Base-by-base conservation (phyloP, 768 basidiomycete species). In the Guyanaporus albipodus region DNA sequence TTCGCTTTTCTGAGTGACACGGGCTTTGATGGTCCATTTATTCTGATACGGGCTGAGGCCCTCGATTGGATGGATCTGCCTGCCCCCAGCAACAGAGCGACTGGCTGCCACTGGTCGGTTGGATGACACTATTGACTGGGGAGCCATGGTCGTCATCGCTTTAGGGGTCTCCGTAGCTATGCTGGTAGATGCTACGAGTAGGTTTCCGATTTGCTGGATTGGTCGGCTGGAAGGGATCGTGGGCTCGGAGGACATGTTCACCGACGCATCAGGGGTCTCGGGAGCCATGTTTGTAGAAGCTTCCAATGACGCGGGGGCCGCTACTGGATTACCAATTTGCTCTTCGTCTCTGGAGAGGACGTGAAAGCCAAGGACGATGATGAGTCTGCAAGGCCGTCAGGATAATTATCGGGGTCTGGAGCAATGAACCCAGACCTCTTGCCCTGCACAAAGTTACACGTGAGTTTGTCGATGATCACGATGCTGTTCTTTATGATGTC, bases 1-100 rank as follows among this genome's bases (percentile, higher is more conserved):
- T 0, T 97, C 96, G 1, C 81, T 80, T 66, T 95, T 97, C 52
- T 87, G 80, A 11, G 83, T 87, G 39, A 97, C 91, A 33, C 91
- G 85, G 23, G 91, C 95, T 64, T 92, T 93, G 74, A 98, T 95
- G 9, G 90, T 93, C 96, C 96, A 99, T 67, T 91, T 91, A 71
- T 95, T 97, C 68, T 96, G 92, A 59, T 97, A 98, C 8, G 95
- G 95, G 60, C 88, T 93, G 36, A 98, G 78, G 6, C 84, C 87
- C 62, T 96, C 95, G 54, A 99, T 98, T 2, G 94, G 95, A 66
- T 64, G 11, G 61, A 59, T 31, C 63, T 66, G 21, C 60, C 57
- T 28, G 44, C 35, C 46, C 46, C 57, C 46, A 43, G 55, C n/a
- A 17, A 46, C 40, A 22, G 57, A 39, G 4, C 49, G 61, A 37